Evolutionary conservation across 2,329 filamentous ascomycete genomes (phyloP).

Genomic region (Apiospora koreana): DNA sequence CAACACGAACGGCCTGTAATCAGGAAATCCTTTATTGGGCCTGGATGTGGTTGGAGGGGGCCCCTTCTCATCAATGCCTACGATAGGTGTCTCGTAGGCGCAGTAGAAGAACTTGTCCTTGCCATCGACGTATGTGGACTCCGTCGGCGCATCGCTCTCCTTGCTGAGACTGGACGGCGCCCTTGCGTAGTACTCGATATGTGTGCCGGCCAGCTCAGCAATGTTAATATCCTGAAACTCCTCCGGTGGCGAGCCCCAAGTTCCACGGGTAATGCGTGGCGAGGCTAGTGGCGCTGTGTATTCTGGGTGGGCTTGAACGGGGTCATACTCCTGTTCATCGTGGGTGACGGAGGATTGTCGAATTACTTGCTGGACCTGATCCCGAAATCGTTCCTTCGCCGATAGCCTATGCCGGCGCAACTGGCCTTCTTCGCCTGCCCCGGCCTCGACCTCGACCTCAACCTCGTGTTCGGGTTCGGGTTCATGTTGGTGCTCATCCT

Average conservation of each 20-base stretch:
- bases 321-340: constrained; percentile 8
- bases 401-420: constrained; percentile 2
- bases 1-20: constrained; percentile 7
- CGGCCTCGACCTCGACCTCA: background rate
- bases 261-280: background rate
- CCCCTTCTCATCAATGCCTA: background rate
- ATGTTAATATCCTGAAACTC: constrained; percentile 10
- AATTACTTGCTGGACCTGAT: constrained; percentile 10
- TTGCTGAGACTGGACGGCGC: constrained; percentile 16
- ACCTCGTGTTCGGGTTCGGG: background rate
- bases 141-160: constrained; percentile 11
- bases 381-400: constrained; percentile 10
- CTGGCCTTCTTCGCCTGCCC: constrained; percentile 10
- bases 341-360: constrained; percentile 4
- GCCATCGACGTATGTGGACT: constrained; percentile 11
- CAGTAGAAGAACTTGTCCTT: background rate
- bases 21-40: background rate
- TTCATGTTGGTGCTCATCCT: constrained; percentile 5
- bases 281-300: background rate
- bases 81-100: background rate
- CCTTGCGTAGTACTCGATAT: constrained; percentile 15
- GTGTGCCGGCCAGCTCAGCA: constrained; percentile 10
- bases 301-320: background rate
- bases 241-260: background rate
- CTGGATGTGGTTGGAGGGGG: background rate